Evolutionary conservation across 106 monocot genomes (phyloP).

Genomic region (Dendrobium officinale): DNA sequence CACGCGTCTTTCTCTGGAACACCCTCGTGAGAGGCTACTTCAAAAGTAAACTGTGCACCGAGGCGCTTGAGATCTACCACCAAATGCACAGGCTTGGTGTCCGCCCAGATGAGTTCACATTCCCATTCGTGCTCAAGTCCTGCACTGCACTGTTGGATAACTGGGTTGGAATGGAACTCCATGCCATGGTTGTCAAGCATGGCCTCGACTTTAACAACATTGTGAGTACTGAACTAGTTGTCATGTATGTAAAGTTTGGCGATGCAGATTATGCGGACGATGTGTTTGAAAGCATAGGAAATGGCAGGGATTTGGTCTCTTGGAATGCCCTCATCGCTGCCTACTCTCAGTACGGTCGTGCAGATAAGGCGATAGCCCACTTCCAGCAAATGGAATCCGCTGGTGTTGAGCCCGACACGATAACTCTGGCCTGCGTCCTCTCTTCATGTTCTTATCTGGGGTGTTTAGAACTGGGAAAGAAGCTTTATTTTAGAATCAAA

Average conservation of each 20-base stretch:
- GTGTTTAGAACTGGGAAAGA: slow-evolving; percentile 10
- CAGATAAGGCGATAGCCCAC: slow-evolving; percentile 7
- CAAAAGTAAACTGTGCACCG: not conserved
- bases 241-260: slow-evolving; percentile 17
- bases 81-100: slow-evolving; percentile 15
- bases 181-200: slow-evolving; percentile 6
- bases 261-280: not conserved
- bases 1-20: slow-evolving; percentile 31
- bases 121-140: slow-evolving; percentile 28
- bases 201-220: slow-evolving; percentile 10
- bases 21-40: slow-evolving; percentile 23
- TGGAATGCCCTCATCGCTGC: slow-evolving; percentile 26
- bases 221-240: slow-evolving; percentile 13
- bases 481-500: slow-evolving; percentile 2
- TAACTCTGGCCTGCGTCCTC: slow-evolving; percentile 13
- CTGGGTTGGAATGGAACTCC: slow-evolving; percentile 7
- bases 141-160: slow-evolving; percentile 13
- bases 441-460: slow-evolving; percentile 18
- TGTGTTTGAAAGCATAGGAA: slow-evolving; percentile 7
- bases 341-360: slow-evolving; percentile 15
- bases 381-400: slow-evolving; percentile 13
- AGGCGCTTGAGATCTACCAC: slow-evolving; percentile 10
- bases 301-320: slow-evolving; percentile 12
- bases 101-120: slow-evolving; percentile 29
- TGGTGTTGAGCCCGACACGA: slow-evolving; percentile 13